Conservation (phyloP, 2,329 filamentous ascomycete genomes). For the Mycogone perniciosa region DNA sequence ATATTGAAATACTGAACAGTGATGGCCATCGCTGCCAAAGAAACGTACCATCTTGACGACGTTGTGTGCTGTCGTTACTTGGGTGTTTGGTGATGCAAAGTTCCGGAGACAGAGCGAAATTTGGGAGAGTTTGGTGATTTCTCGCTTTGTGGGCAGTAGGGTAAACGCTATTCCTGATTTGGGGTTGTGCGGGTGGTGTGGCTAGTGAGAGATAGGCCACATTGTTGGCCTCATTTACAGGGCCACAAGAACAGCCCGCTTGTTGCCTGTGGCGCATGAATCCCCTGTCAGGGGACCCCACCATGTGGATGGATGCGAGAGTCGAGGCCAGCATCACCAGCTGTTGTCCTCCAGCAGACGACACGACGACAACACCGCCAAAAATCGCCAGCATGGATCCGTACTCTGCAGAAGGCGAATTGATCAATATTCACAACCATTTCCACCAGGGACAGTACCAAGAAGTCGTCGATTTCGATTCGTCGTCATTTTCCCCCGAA, state of each 20-base stretch:
- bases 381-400: constrained; percentile 52
- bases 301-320: constrained; percentile 3
- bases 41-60: constrained; percentile 45
- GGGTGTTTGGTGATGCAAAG: constrained; percentile 38
- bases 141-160: constrained; percentile 40
- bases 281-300: constrained; percentile 12
- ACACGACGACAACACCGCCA: constrained; percentile 6
- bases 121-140: constrained; percentile 39
- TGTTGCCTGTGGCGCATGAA: constrained; percentile 8
- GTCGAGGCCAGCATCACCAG: constrained; percentile 9
- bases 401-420: constrained; percentile 64
- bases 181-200: constrained; percentile 12
- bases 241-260: constrained; percentile 15
- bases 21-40: constrained; percentile 12
- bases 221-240: constrained; percentile 18
- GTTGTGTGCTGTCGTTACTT: constrained; percentile 37
- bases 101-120: constrained; percentile 30
- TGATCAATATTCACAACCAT: constrained; percentile 64
- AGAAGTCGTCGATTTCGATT: constrained; percentile 79
- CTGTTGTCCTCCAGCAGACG: constrained; percentile 6
- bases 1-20: constrained; percentile 10
- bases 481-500: constrained; percentile 66
- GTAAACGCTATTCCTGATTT: constrained; percentile 31
- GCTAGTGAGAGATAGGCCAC: constrained; percentile 5
- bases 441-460: constrained; percentile 81